Base-by-base conservation (phyloP, 768 basidiomycete species). In the Sporobolomyces phaffii region DNA sequence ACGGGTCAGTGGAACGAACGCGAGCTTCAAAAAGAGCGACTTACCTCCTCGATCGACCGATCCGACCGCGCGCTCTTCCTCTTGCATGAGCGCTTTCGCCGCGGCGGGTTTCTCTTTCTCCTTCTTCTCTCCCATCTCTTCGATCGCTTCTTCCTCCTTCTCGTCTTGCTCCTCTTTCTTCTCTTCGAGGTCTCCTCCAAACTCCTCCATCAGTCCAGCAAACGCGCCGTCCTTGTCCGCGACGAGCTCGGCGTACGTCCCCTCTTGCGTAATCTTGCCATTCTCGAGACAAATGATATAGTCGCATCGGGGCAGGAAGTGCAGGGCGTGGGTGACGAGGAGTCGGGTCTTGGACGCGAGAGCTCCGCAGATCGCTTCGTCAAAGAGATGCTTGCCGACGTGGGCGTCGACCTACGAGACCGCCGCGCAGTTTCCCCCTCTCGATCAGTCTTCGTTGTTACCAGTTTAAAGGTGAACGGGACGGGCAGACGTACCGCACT, bases 261-360 rank as follows among this genome's bases (percentile, higher is more conserved):
- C 92, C 18, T 83, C 83, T 77, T 94, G 91, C 18, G 83, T 83
- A 62, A 97, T 84, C 48, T 80, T 81, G 11, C 92, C 91, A 44
- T 90, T 85, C 17, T 83, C 82, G 60, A 97, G 79, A 44, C 86
- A 86, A 75, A 86, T 87, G 75, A 97, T 87, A 63, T 62, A 88
- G 77, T 96, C 91, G 44, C 90, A 89, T 64, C 87, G 82, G 0
- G 89, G 87, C 40, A 97, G 83, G 80, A 94, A 90, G 78, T 96
- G 91, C 14, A 97, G 82, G 2, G 90, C 91, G 75, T 94, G 91
- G 0, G 92, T 97, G 57, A 94, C 91, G 60, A 97, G 84, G 47
- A 97, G 80, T 40, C 90, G 84, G 15, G 92, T 93, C 77, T 90
- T 90, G 54, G 82, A 83, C 8, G 80, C 75, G n/a, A 84, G 79